Conservation (phyloP, 306 rosid species). For the Rosa persica region DNA sequence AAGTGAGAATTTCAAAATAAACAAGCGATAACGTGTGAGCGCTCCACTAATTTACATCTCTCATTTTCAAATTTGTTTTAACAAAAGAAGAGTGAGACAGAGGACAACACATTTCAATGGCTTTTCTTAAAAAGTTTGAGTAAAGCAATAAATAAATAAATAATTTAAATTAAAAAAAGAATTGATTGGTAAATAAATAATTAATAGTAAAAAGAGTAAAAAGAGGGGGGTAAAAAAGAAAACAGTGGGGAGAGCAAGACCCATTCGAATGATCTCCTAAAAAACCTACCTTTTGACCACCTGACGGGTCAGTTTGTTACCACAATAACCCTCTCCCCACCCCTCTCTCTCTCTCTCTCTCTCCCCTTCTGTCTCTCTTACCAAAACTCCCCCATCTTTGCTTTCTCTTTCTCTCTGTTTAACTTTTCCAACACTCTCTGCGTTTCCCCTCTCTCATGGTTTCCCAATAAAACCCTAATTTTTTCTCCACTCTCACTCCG, state of each 20-base stretch:
- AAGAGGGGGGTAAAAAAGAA: not conserved
- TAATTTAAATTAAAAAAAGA: no score
- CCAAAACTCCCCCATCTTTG: slow-evolving; percentile 18
- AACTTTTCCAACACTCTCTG: slow-evolving; percentile 5
- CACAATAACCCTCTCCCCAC: slow-evolving; percentile 6
- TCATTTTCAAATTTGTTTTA: no score
- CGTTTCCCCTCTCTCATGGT: slow-evolving; percentile 27
- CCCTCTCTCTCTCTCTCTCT: not conserved
- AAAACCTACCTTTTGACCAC: slow-evolving; percentile 70
- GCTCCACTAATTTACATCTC: no score
- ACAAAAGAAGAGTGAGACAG: not conserved
- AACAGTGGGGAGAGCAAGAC: slow-evolving; percentile 11
- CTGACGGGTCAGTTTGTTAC: slow-evolving; percentile 50
- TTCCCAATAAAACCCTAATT: slow-evolving; percentile 66
- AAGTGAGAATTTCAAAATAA: no score
- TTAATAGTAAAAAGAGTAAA: not conserved
- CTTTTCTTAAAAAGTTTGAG: no score
- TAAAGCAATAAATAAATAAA: no score
- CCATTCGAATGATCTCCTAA: slow-evolving; percentile 62
- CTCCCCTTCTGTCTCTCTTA: slow-evolving; percentile 5
- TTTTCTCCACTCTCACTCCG: slow-evolving; percentile 30
- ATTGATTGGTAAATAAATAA: not conserved
- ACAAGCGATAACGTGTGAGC: not conserved
- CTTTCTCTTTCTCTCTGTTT: slow-evolving; percentile 3
- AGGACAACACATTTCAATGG: not conserved